Evolutionary conservation across 1,139 yeast genomes (phyloP).

Genomic region (Hemisphaericaspora lyxosophila): DNA sequence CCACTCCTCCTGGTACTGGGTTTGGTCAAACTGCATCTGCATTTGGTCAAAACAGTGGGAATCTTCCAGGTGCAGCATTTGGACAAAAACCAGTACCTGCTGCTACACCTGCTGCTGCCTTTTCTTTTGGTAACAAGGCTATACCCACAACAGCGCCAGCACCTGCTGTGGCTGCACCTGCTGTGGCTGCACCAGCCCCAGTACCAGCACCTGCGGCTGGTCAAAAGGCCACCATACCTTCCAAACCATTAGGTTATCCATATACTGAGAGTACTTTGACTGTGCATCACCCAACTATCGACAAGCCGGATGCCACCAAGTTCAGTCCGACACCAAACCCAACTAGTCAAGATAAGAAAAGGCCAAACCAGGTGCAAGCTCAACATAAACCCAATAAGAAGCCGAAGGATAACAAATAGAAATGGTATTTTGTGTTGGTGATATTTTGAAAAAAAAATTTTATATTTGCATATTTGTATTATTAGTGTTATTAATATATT

Average conservation of each 20-base stretch:
- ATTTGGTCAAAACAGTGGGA: too few relatives aligned
- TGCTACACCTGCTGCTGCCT: too few relatives aligned
- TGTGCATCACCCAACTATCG: constrained; percentile 29
- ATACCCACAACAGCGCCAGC: constrained; percentile 3
- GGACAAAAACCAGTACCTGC: constrained; percentile 6
- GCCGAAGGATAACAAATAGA: constrained; percentile 14
- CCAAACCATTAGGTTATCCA: constrained; percentile 22
- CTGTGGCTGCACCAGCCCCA: constrained; percentile 4
- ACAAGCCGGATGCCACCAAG: constrained; percentile 13
- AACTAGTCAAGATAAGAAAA: constrained; percentile 8
- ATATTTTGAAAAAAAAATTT: background rate
- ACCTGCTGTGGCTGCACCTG: background rate
- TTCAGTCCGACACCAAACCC: constrained; percentile 9
- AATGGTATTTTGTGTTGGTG: background rate
- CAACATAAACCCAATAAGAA: constrained; percentile 19
- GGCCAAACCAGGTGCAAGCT: constrained; percentile 16
- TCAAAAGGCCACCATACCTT: background rate
- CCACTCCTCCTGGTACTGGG: too few relatives aligned
- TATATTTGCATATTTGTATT: constrained; percentile 2
- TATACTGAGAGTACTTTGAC: constrained; percentile 33
- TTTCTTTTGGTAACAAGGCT: too few relatives aligned
- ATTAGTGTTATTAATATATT: constrained; percentile 2
- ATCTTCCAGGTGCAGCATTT: too few relatives aligned
- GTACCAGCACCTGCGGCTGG: constrained; percentile 5
- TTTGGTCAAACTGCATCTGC: too few relatives aligned